Evolutionary conservation across 2,329 filamentous ascomycete species (phyloP), one percentile per base, ranked within the genome.

Genomic region (Xylaria digitata): DNA sequence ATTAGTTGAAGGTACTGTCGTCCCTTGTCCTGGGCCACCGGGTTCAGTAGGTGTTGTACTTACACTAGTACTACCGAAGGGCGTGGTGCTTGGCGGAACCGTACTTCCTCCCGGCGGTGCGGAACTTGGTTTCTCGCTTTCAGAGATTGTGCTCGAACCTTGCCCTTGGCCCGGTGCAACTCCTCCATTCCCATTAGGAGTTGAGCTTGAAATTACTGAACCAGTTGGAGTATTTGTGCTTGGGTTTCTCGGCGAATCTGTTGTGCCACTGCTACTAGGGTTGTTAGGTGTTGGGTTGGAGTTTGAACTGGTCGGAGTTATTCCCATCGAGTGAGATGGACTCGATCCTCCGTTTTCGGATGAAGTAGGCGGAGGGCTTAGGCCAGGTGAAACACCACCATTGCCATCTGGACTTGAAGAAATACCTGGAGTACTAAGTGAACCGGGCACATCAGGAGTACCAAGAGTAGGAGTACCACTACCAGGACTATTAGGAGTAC

Each of bases 131-230:
- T 21, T 69, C 19, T 42, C 32, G 21, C 61, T 56, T 11, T 46
- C 61, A 46, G 68, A 45, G 40, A 54, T 64, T n/a, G 65, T 63
- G 32, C 66, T 62, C 13, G 59, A 37, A 21, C 48, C 55, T 6
- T 46, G 65, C 32, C 67, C 61, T 6, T 63, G 69, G 26, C 58
- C 58, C 13, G 69, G 70, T 1, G 68, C 68, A 43, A 58, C 66
- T 61, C 62, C 69, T n/a, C 67, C 66, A 40, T 37, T 34, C 17
- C 69, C 59, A 19, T 49, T 43, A 19, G 70, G 69, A 37, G 61
- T 57, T 48, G 68, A 66, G 30, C 52, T 67, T 53, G 66, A 63
- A 53, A 40, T 60, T 8, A 5, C 53, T 2, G 66, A 54, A 40
- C 21, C 3, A 19, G 46, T 52, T 42, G 57, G 54, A 37, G 34